phyloP scores from a whole-genome alignment of 1,284 basidiomycete genomes.

The Cystobasidium pallidum region DNA sequence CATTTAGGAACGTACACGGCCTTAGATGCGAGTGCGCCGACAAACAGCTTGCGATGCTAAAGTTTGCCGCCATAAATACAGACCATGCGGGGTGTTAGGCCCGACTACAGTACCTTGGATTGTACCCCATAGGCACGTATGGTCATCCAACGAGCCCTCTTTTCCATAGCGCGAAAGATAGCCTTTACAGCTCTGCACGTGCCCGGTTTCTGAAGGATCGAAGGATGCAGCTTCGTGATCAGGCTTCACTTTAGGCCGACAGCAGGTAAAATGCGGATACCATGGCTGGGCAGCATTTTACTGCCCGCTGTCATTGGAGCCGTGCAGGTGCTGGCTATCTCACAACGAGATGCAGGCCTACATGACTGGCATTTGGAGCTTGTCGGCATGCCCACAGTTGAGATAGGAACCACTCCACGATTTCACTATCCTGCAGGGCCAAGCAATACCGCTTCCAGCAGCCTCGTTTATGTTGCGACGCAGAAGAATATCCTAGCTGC shows the following conservation, averaged over 20 bases:
- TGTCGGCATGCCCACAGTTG: conserved; percentile 67
- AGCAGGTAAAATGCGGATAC: neutral
- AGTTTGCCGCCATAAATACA: too few relatives aligned
- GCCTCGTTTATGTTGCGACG: conserved; percentile 70
- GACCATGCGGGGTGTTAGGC: too few relatives aligned
- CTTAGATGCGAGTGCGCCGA: too few relatives aligned
- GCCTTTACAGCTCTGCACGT: too few relatives aligned
- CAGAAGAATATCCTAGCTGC: conserved; percentile 77
- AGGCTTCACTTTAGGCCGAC: conserved; percentile 2
- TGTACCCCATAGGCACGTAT: too few relatives aligned
- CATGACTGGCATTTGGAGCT: conserved; percentile 82
- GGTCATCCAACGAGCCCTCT: too few relatives aligned
- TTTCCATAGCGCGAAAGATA: too few relatives aligned
- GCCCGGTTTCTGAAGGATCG: too few relatives aligned
- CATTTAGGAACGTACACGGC: too few relatives aligned
- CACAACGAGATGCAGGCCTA: conserved; percentile 64
- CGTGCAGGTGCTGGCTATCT: conserved; percentile 17
- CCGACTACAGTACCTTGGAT: too few relatives aligned
- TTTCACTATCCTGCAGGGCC: conserved; percentile 37
- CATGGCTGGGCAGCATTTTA: neutral
- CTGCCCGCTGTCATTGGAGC: neutral
- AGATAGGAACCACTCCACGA: conserved; percentile 4
- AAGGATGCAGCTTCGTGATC: too few relatives aligned
- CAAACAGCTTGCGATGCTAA: too few relatives aligned
- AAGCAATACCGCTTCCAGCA: conserved; percentile 56